Percentiles rank a stretch among this genome's conserved stretches.
Conservation (phyloP, 805 yeast species). For the Schwanniomyces pseudopolymorphus region DNA sequence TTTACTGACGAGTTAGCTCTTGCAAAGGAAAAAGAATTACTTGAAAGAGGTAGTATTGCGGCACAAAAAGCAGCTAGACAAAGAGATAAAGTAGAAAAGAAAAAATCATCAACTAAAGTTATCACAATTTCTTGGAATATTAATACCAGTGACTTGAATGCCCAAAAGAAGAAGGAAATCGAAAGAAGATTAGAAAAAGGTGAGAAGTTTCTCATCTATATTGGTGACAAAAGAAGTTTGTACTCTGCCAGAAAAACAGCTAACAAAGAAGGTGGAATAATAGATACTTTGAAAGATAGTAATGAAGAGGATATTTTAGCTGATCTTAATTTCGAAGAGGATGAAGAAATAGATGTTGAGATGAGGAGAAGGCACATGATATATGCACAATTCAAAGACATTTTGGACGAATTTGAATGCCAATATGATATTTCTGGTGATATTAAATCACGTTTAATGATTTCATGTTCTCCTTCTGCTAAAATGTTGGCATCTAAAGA, state of each 20-base stretch:
- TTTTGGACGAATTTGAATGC: constrained; percentile 32
- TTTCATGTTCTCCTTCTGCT: constrained; percentile 18
- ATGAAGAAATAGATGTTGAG: constrained; percentile 15
- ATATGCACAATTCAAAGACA: constrained; percentile 19
- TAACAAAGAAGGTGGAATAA: constrained; percentile 10
- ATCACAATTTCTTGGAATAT: constrained; percentile 38
- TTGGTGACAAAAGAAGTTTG: constrained; percentile 20
- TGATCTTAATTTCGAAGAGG: constrained; percentile 9
- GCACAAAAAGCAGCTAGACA: constrained; percentile 27
- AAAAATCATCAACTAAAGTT: constrained; percentile 34
- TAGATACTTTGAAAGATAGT: constrained; percentile 5
- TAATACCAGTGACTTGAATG: constrained; percentile 34
- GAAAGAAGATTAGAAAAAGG: constrained; percentile 28
- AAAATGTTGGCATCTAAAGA: neutral
- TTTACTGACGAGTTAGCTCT: constrained; percentile 34
- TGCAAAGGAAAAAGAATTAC: constrained; percentile 27
- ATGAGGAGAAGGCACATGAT: constrained; percentile 29
- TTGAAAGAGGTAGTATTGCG: constrained; percentile 32
- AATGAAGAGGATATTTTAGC: constrained; percentile 12
- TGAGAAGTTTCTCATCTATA: constrained; percentile 29
- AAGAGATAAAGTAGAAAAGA: constrained; percentile 32
- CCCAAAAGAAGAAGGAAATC: constrained; percentile 38
- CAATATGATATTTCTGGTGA: constrained; percentile 26
- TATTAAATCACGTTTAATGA: constrained; percentile 21
- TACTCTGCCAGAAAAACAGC: constrained; percentile 14